A percentile compares a stretch with the other conserved stretches of the same genome.
phyloP scores from a whole-genome alignment of 2,329 filamentous ascomycete genomes.

The Gnomoniopsis smithogilvyi region DNA sequence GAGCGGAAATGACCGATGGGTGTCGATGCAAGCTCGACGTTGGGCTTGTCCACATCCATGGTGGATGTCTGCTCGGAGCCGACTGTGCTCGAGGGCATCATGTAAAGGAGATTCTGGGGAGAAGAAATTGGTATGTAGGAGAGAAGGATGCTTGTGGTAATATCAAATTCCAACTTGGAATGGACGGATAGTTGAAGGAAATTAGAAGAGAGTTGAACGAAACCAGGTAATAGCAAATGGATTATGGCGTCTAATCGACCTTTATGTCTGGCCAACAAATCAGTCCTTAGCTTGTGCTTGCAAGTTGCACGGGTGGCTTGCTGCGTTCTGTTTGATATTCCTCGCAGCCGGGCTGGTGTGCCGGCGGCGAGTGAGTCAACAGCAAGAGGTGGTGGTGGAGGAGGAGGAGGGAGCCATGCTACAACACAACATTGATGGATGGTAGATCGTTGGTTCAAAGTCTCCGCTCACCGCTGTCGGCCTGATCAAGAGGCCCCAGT shows the following conservation, averaged over 20 bases:
- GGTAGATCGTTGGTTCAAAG: not conserved
- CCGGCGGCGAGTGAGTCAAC: not conserved
- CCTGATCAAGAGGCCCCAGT: not conserved
- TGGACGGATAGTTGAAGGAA: too few species aligned
- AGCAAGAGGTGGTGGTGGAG: too few species aligned
- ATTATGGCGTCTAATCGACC: not conserved
- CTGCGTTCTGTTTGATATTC: too few species aligned
- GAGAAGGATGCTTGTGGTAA: not conserved
- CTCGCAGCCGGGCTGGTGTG: not conserved
- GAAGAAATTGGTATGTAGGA: not conserved
- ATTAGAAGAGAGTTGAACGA: not conserved
- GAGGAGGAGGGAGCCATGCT: not conserved
- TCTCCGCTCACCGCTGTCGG: not conserved
- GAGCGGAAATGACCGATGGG: not conserved
- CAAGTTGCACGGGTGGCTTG: too few species aligned
- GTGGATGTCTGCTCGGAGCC: not conserved
- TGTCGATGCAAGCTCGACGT: not conserved
- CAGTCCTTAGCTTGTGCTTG: too few species aligned
- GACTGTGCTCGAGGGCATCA: constrained; percentile 12
- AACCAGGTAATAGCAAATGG: not conserved
- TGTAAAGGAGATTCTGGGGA: not conserved
- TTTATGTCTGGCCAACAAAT: not conserved
- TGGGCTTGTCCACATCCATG: constrained; percentile 8
- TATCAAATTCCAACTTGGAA: not conserved
- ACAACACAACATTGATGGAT: not conserved